Evolutionary conservation across 2,329 filamentous ascomycete genomes (phyloP), one percentile per base, ranked within the genome.

Genomic region (Phoma herbarum): DNA sequence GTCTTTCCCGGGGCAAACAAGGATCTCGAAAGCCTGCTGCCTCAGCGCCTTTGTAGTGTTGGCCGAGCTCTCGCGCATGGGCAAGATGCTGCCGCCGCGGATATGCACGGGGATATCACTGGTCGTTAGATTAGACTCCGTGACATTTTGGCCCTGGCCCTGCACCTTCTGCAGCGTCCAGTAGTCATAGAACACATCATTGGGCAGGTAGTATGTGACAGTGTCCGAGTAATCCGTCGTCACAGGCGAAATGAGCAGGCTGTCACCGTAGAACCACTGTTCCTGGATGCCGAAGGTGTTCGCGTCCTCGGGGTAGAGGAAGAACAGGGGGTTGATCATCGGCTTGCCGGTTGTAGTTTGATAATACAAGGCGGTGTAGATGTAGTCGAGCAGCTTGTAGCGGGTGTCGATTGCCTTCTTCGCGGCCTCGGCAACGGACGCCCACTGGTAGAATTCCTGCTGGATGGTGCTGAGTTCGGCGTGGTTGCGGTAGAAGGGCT

Each of bases 341-440:
- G 91, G 90, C 1, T 82, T 83, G 31, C 91, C 91, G 42, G 84
- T 83, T 18, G 80, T 69, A 28, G 82, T 84, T 72, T 91, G 85
- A 56, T 79, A 77, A 71, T 88, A 81, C 65, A 92, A 81, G 0
- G 87, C 86, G 1, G 90, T 93, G 80, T 94, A 93, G 59, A 91
- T 82, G 78, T 93, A 93, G 69, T 93, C 90, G 12, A 93, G 81
- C n/a, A 93, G 81, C 29, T 85, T 83, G 78, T 93, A 93, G n/a
- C 91, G 85, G 46, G 88, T 87, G 28, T 84, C 84, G 66, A 93
- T 92, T 18, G 87, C 89, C 58, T 86, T 88, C 54, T 83, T 84
- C 0, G 89, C 89, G 0, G 89, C 88, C 9, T 83, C 78, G 0
- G 89, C 81, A 5, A 91, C 89, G 1, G 80, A 76, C 0, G 81